Evolutionary conservation across 2,329 filamentous ascomycete species (phyloP), one percentile per base, ranked within the genome.

Genomic region (Dothideomycetidae sp.): DNA sequence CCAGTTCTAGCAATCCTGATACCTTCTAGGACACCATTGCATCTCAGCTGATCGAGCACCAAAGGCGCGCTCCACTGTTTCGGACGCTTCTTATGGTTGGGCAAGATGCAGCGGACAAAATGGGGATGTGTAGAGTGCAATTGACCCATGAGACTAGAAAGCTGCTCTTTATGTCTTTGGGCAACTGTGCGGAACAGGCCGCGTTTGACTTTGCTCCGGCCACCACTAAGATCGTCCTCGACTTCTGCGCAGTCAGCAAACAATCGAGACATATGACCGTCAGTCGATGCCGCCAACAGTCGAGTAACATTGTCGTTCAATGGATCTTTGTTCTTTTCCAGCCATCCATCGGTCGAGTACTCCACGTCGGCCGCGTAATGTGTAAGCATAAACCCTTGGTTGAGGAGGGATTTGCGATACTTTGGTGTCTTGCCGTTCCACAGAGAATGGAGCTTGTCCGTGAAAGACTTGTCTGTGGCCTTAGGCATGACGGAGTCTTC

Each of bases 401-500:
- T 81, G 10, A 94, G 71, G 11, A 90, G 75, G 12, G 86, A 90
- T 5, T 84, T 73, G 34, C 84, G 78, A 58, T 98, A 98, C 57
- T 98, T 98, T 32, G 75, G 71, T 21, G 85, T 90, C 57, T 94
- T 96, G 53, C 86, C 84, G 55, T 96, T 86, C 90, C 92, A 98
- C 1, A 98, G 63, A 0, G 80, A 80, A 59, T 98, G 83, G n/a
- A 98, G 68, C 59, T 98, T 98, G 51, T 98, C 92, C 0, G 88
- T 96, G 52, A 98, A 98, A 5, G 81, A 84, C 58, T 82, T 88
- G 58, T 98, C 92, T 1, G 88, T 94, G 3, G 90, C 90, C 59
- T 96, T 98, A 19, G 90, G 90, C 90, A 98, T 98, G 19, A 98
- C 92, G 33, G 79, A 90, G 60, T 98, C 90, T 60, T 98, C 90